A percentile compares a stretch with the other conserved stretches of the same genome.
These are phyloP conservation scores for Aciculoconidium aculeatum DNA, from an alignment of 805 yeast species.

Conservation along the genomic window DNA sequence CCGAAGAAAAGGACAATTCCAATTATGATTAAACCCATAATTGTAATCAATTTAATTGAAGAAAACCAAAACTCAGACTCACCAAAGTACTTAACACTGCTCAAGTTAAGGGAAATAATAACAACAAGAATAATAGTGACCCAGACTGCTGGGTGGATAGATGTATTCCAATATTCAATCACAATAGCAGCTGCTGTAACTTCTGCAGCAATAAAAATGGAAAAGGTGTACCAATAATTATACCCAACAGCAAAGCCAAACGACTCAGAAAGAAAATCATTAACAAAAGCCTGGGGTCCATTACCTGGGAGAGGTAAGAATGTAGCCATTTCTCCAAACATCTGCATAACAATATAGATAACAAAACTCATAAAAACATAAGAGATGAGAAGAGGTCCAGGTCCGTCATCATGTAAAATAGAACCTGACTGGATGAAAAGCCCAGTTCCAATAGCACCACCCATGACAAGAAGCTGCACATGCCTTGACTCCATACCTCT, in stretches of 20 bases:
- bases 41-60: slow-evolving; percentile 24
- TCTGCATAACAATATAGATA: slow-evolving; percentile 26
- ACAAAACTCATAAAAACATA: slow-evolving; percentile 16
- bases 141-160: slow-evolving; percentile 33
- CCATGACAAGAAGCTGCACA: slow-evolving; percentile 13
- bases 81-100: slow-evolving; percentile 28
- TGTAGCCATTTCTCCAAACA: slow-evolving; percentile 29
- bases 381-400: slow-evolving; percentile 12
- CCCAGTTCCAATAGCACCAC: slow-evolving; percentile 19
- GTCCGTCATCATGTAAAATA: slow-evolving; percentile 16
- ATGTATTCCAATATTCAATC: slow-evolving; percentile 28
- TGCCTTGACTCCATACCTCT: slow-evolving; percentile 12
- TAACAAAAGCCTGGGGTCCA: slow-evolving; percentile 27
- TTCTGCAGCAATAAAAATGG: slow-evolving; percentile 31
- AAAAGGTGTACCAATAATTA: slow-evolving; percentile 29
- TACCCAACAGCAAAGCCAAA: slow-evolving; percentile 30
- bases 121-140: slow-evolving; percentile 28
- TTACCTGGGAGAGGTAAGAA: slow-evolving; percentile 31
- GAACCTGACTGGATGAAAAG: slow-evolving; percentile 23
- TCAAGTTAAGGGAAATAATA: slow-evolving; percentile 20
- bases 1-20: slow-evolving; percentile 34
- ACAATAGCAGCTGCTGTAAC: slow-evolving; percentile 39
- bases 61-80: slow-evolving; percentile 35
- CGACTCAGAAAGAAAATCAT: slow-evolving; percentile 22
- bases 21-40: slow-evolving; percentile 26